Base-by-base conservation (phyloP, 345 rosid genomes). In the Laguncularia racemosa region DNA sequence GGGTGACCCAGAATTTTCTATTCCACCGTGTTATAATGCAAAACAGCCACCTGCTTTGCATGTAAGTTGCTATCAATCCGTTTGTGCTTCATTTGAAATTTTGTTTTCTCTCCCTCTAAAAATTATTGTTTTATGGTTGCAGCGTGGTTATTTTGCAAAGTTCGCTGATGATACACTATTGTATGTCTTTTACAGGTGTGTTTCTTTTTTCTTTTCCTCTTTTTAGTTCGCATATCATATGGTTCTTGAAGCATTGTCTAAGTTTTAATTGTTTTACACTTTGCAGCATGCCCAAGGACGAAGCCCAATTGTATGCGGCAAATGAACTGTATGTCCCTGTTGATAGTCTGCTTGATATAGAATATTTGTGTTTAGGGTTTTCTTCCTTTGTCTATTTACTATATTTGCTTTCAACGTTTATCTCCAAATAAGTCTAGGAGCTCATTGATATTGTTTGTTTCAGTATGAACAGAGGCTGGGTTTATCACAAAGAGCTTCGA, bases 261-360 rank as follows among this genome's bases (percentile, higher is more conserved):
- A 46, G 38, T 58, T 60, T 28, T 61, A 52, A 17, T 23, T 56
- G 49, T 53, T 56, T 64, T 74, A 58, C 88, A 95, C 93, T 56
- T 62, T 73, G 59, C 88, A 95, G 96, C 87, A 85, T 95, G 97
- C 97, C 99, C 14, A 90, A 80, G 79, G 99, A 95, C 19, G 99
- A 90, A 72, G 96, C 92, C 49, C 99, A 95, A 59, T 67, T 95
- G 55, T 68, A 72, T 57, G 99, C 99, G 40, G 95, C 99, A 46
- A 81, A 85, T 60, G 97, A 90, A 85, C 97, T 95, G 97, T 88
- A 84, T 59, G 96, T 59, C 68, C 61, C 57, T 70, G 21, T 50
- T 28, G 11, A 33, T 4, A 4, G 9, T 33, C 11, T 33, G 40
- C 40, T 10, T 10, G 10, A 33, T 9, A 33, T 33, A 9, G 52